phyloP scores from a whole-genome alignment of 495 filamentous ascomycete genomes.

The Penicillium bialowiezense region DNA sequence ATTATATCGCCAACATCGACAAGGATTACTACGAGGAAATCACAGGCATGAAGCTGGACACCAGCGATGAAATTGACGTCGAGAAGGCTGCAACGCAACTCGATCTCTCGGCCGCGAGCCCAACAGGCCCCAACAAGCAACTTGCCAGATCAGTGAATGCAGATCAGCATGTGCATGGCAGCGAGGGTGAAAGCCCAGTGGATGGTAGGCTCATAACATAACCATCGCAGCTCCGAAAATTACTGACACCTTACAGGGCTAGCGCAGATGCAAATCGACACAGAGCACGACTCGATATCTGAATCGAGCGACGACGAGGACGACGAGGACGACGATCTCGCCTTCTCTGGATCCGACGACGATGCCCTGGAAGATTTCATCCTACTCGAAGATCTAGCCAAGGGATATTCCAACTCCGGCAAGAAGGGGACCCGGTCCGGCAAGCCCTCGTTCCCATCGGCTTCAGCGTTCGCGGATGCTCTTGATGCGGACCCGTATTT shows the following conservation, averaged over 20 bases:
- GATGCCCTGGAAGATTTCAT: slow-evolving; percentile 14
- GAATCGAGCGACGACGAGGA: slow-evolving; percentile 25
- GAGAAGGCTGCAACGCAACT: slow-evolving; percentile 1
- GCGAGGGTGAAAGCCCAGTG: slow-evolving; percentile 7
- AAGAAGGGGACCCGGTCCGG: slow-evolving; percentile 10
- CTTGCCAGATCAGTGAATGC: not conserved
- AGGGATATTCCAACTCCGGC: slow-evolving; percentile 4
- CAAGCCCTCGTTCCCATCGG: slow-evolving; percentile 52
- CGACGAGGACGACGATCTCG: slow-evolving; percentile 13
- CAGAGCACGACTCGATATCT: slow-evolving; percentile 2
- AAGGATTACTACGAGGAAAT: slow-evolving; percentile 29
- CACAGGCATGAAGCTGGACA: slow-evolving; percentile 1
- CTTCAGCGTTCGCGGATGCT: slow-evolving; percentile 63
- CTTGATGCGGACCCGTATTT: slow-evolving; percentile 61
- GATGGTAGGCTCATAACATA: not conserved
- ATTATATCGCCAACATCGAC: slow-evolving; percentile 75
- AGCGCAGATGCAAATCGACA: slow-evolving; percentile 18
- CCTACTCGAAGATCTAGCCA: slow-evolving; percentile 17
- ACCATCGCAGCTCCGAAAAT: too few species aligned
- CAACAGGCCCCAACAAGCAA: not conserved
- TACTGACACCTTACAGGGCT: slow-evolving; percentile 7
- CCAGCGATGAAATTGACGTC: slow-evolving; percentile 12
- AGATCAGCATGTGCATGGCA: not conserved
- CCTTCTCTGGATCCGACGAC: slow-evolving; percentile 8
- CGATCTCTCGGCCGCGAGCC: not conserved